phyloP scores from a whole-genome alignment of 2,329 filamentous ascomycete genomes.

The Pseudocercospora pini-densiflorae region DNA sequence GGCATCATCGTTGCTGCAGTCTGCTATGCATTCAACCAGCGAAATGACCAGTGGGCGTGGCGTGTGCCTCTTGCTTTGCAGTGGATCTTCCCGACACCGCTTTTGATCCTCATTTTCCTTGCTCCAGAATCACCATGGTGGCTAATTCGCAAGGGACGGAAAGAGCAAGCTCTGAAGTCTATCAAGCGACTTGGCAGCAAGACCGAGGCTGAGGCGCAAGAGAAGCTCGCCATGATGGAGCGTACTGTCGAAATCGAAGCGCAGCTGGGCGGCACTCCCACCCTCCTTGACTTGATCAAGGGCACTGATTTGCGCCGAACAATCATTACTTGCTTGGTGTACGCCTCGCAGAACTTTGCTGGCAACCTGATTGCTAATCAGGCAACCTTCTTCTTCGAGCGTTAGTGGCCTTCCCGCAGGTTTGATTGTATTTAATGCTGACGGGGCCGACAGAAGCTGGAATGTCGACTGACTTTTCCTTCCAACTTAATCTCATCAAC shows the following conservation, averaged over 20 bases:
- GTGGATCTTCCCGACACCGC: conserved; percentile 56
- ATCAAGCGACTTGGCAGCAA: conserved; percentile 36
- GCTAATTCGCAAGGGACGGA: conserved; percentile 43
- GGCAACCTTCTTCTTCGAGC: conserved; percentile 49
- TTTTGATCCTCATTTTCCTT: conserved; percentile 31
- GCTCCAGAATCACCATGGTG: conserved; percentile 45
- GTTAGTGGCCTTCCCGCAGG: conserved; percentile 39
- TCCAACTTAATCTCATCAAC: conserved; percentile 42
- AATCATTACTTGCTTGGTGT: conserved; percentile 44
- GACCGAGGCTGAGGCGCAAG: conserved; percentile 31
- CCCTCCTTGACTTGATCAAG: conserved; percentile 57
- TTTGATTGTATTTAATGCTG: background rate
- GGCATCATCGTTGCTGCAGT: conserved; percentile 59
- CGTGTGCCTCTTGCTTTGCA: conserved; percentile 52
- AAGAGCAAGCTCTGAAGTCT: conserved; percentile 42
- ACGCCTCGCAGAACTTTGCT: conserved; percentile 61
- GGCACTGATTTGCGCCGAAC: conserved; percentile 54
- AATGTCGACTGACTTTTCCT: conserved; percentile 38
- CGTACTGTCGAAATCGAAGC: conserved; percentile 57
- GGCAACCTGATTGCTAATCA: conserved; percentile 65
- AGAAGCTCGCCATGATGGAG: conserved; percentile 44
- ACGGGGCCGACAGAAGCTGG: conserved; percentile 43
- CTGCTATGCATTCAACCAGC: conserved; percentile 54
- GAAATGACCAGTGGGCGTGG: conserved; percentile 47
- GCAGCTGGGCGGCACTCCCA: conserved; percentile 51